A percentile compares a stretch with the other conserved stretches of the same genome.
These are phyloP conservation scores for Colletotrichum sp. DNA, from an alignment of 2,329 filamentous ascomycete species.

Conservation along the genomic window DNA sequence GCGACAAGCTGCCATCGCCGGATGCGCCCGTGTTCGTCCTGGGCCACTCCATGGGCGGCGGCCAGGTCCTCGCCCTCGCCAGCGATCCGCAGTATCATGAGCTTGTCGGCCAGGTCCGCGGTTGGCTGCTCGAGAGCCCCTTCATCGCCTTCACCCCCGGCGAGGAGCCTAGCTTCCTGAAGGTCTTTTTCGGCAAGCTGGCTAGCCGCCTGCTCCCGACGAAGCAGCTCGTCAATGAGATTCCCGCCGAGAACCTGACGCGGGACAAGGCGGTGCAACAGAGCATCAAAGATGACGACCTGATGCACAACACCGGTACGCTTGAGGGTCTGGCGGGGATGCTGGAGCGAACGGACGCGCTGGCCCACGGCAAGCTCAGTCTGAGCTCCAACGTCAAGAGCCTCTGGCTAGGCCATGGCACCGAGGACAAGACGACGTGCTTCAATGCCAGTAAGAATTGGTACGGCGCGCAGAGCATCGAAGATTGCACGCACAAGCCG, in stretches of 20 bases:
- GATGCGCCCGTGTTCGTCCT: constrained; percentile 76
- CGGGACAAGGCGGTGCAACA: constrained; percentile 69
- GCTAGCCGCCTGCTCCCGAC: constrained; percentile 71
- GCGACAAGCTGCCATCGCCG: constrained; percentile 53
- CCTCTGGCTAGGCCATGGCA: constrained; percentile 78
- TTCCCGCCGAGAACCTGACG: constrained; percentile 68
- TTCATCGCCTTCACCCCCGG: constrained; percentile 75
- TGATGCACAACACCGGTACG: constrained; percentile 85
- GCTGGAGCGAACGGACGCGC: constrained; percentile 71
- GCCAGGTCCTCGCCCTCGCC: constrained; percentile 69
- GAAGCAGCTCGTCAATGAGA: constrained; percentile 67
- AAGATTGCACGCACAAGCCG: constrained; percentile 72
- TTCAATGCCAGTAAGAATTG: constrained; percentile 69
- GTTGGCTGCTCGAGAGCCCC: constrained; percentile 78
- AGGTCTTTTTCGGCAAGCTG: constrained; percentile 69
- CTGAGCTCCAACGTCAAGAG: constrained; percentile 61
- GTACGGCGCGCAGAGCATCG: constrained; percentile 60
- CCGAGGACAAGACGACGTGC: constrained; percentile 71
- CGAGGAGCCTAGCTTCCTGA: constrained; percentile 66
- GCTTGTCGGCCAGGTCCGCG: constrained; percentile 65
- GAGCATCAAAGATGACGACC: constrained; percentile 65
- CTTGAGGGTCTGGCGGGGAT: constrained; percentile 79
- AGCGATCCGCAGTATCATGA: constrained; percentile 54
- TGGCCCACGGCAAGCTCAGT: constrained; percentile 60
- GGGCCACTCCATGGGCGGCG: constrained; percentile 92